Evolutionary conservation across 2,329 filamentous ascomycete genomes (phyloP).

Genomic region (Lasiodiplodia sp.): DNA sequence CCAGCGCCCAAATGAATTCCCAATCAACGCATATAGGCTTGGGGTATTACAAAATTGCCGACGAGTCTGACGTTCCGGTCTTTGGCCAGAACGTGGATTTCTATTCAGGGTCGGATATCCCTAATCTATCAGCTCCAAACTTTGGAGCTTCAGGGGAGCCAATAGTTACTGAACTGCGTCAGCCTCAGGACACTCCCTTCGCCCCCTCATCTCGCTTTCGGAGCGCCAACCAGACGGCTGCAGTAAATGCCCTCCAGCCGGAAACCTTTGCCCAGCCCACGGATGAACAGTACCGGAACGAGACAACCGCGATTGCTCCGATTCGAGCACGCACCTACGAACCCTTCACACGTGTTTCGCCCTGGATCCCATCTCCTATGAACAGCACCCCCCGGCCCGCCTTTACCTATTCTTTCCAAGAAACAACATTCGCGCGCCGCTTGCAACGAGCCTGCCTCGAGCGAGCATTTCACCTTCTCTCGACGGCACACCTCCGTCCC

Average conservation of each 20-base stretch:
- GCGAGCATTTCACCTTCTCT: constrained; percentile 66
- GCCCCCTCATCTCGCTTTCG: constrained; percentile 9
- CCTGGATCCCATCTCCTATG: not conserved
- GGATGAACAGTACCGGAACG: not conserved
- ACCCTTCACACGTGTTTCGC: constrained; percentile 1
- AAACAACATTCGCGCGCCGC: constrained; percentile 73
- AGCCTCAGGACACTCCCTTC: constrained; percentile 12
- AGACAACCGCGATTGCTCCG: not conserved
- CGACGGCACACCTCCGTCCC: constrained; percentile 47
- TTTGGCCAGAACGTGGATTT: constrained; percentile 21
- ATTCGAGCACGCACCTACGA: not conserved
- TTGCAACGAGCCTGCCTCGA: constrained; percentile 73
- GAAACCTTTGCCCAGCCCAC: not conserved
- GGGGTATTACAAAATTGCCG: constrained; percentile 28
- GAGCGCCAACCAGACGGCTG: not conserved
- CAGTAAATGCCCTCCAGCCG: constrained; percentile 15
- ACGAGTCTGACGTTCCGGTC: constrained; percentile 5
- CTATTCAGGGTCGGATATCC: constrained; percentile 25
- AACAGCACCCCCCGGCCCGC: constrained; percentile 36
- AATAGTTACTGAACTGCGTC: constrained; percentile 17
- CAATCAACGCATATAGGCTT: constrained; percentile 30
- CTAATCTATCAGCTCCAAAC: constrained; percentile 10
- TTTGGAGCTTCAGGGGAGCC: constrained; percentile 13
- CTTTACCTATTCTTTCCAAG: constrained; percentile 66
- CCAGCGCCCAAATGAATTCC: not conserved